Conservation (phyloP, 495 filamentous ascomycete genomes). For the Viridothelium virens region DNA sequence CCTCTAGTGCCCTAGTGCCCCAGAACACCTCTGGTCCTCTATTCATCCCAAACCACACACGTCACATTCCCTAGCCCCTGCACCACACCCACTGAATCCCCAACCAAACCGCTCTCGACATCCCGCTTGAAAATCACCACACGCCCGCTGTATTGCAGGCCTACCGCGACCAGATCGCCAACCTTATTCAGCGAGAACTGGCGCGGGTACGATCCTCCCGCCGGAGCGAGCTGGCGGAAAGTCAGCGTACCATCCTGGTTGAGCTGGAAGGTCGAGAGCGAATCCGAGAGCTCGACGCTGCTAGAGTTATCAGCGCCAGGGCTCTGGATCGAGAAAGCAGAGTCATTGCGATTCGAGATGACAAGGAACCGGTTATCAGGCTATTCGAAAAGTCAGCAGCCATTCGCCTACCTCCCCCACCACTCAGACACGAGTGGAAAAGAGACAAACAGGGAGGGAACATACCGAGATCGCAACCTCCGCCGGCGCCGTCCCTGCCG, state of each 20-base stretch:
- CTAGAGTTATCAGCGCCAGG: conserved; percentile 23
- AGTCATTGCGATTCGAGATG: conserved; percentile 55
- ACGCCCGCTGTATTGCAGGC: conserved; percentile 24
- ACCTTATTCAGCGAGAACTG: conserved; percentile 34
- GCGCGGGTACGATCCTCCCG: conserved; percentile 37
- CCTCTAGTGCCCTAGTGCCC: background rate
- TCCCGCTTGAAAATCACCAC: conserved; percentile 29
- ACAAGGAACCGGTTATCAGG: conserved; percentile 54
- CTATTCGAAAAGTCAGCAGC: conserved; percentile 25
- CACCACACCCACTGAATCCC: conserved; percentile 24
- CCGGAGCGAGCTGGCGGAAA: conserved; percentile 34
- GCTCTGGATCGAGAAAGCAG: conserved; percentile 34
- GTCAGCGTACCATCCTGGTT: conserved; percentile 24
- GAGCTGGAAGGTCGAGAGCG: conserved; percentile 37
- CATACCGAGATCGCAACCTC: conserved; percentile 56
- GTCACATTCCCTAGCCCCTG: conserved; percentile 24
- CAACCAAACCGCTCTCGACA: conserved; percentile 29
- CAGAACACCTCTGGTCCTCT: background rate
- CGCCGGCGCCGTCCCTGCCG: conserved; percentile 41
- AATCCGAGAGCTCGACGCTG: conserved; percentile 36
- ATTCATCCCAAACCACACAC: conserved; percentile 34
- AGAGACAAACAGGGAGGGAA: conserved; percentile 1
- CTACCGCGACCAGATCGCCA: conserved; percentile 35
- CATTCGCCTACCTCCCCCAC: no score
- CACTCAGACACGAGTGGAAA: no score